Conservation (phyloP, 345 rosid species). For the Salix brachista region DNA sequence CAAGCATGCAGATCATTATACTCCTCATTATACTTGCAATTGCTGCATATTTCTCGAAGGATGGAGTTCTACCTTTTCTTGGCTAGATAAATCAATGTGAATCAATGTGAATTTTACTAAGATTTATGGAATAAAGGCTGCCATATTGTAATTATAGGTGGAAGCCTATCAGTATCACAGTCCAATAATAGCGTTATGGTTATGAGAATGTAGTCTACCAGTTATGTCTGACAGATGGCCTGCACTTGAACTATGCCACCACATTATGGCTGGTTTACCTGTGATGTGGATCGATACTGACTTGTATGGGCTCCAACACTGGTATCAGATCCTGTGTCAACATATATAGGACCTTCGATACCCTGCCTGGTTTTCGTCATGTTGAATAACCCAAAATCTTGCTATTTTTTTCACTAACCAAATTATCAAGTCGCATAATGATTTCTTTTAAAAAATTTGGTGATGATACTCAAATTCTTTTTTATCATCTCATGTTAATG, state of each 20-base stretch:
- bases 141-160: not conserved
- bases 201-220: not conserved
- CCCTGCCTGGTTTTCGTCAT: not conserved
- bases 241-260: not conserved
- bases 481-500: not conserved
- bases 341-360: no score
- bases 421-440: not conserved
- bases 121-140: not conserved
- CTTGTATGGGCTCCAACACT: no score
- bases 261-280: no score
- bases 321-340: no score
- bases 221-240: not conserved
- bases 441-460: not conserved
- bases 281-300: no score
- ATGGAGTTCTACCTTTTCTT: constrained; percentile 10
- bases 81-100: not conserved
- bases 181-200: not conserved
- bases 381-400: not conserved
- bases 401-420: not conserved
- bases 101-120: not conserved
- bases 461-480: not conserved
- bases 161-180: not conserved
- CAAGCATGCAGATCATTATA: constrained; percentile 34
- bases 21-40: constrained; percentile 36
- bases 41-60: constrained; percentile 35